Evolutionary conservation across 2,329 filamentous ascomycete genomes (phyloP).

Genomic region (Phialemonium atrogriseum): DNA sequence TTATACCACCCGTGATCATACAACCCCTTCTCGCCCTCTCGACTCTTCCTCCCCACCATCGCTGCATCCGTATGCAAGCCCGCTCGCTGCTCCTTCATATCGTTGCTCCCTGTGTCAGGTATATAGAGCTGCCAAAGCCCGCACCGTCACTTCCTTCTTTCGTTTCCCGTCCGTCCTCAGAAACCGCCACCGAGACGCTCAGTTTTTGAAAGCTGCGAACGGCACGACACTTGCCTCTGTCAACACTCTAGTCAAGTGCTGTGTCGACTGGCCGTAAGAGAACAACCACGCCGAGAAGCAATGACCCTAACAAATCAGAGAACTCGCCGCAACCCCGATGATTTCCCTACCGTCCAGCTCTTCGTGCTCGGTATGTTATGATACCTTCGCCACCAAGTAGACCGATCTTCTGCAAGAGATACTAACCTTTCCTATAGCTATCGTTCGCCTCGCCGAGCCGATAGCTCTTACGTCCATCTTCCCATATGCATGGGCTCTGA

Average conservation of each 20-base stretch:
- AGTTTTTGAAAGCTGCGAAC: neutral
- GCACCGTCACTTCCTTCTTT: too few species aligned
- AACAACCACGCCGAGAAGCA: slow-evolving; percentile 28
- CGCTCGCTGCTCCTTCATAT: neutral
- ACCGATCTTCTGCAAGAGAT: neutral
- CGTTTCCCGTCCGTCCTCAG: neutral
- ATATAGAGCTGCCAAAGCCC: neutral
- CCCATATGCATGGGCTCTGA: slow-evolving; percentile 80
- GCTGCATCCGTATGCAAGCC: neutral
- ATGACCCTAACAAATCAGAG: slow-evolving; percentile 45
- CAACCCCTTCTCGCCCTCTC: too few species aligned
- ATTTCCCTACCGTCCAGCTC: slow-evolving; percentile 75
- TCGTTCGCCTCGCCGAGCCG: slow-evolving; percentile 86
- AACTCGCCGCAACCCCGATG: slow-evolving; percentile 54
- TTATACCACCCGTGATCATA: too few species aligned
- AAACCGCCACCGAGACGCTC: neutral
- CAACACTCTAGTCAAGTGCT: slow-evolving; percentile 16
- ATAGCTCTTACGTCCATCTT: slow-evolving; percentile 91
- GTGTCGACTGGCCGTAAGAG: slow-evolving; percentile 36
- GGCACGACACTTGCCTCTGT: slow-evolving; percentile 8
- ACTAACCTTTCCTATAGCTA: slow-evolving; percentile 44
- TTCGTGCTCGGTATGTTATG: slow-evolving; percentile 76
- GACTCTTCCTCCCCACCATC: neutral
- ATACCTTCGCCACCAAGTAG: neutral
- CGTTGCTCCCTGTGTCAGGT: neutral